These are phyloP conservation scores for Neofusicoccum kwambonambiense DNA, from an alignment of 2,329 filamentous ascomycete species.

Conservation along the genomic window DNA sequence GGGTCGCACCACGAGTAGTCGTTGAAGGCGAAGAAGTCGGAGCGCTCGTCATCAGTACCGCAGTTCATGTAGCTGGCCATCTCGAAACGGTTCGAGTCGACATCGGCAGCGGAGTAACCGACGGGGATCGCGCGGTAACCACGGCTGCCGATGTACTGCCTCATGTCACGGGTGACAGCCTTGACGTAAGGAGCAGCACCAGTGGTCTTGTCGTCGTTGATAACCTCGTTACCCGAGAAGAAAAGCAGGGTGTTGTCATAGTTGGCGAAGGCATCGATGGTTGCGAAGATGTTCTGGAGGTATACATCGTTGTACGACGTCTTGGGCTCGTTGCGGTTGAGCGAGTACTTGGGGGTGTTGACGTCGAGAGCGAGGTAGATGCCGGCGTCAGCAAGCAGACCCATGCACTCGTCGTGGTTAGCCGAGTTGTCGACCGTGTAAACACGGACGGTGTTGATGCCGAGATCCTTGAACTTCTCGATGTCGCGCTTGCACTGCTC, in stretches of 20 bases:
- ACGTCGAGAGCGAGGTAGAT: slow-evolving; percentile 92
- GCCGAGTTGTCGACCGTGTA: slow-evolving; percentile 88
- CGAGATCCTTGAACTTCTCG: slow-evolving; percentile 75
- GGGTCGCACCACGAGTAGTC: slow-evolving; percentile 72
- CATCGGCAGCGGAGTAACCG: slow-evolving; percentile 82
- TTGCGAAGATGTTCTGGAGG: slow-evolving; percentile 78
- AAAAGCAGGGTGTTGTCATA: slow-evolving; percentile 86
- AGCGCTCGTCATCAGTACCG: slow-evolving; percentile 76
- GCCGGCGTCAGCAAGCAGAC: slow-evolving; percentile 71
- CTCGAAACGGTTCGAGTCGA: slow-evolving; percentile 79
- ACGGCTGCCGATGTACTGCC: slow-evolving; percentile 75
- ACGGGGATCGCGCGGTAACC: slow-evolving; percentile 68
- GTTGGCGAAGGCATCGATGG: slow-evolving; percentile 74
- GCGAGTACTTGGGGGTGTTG: slow-evolving; percentile 86
- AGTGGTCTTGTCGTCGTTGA: slow-evolving; percentile 63
- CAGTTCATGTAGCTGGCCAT: slow-evolving; percentile 94
- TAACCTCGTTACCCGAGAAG: slow-evolving; percentile 79
- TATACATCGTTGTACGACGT: slow-evolving; percentile 84
- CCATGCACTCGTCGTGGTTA: slow-evolving; percentile 84
- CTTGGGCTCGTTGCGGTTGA: slow-evolving; percentile 73
- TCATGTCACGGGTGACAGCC: slow-evolving; percentile 75
- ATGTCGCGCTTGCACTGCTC: slow-evolving; percentile 76
- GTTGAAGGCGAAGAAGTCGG: slow-evolving; percentile 88
- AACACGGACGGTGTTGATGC: slow-evolving; percentile 87
- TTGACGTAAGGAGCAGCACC: slow-evolving; percentile 66